A percentile compares a stretch with the other conserved stretches of the same genome.
These are phyloP conservation scores for Vigna angularis DNA, from an alignment of 306 rosid species.

Conservation along the genomic window DNA sequence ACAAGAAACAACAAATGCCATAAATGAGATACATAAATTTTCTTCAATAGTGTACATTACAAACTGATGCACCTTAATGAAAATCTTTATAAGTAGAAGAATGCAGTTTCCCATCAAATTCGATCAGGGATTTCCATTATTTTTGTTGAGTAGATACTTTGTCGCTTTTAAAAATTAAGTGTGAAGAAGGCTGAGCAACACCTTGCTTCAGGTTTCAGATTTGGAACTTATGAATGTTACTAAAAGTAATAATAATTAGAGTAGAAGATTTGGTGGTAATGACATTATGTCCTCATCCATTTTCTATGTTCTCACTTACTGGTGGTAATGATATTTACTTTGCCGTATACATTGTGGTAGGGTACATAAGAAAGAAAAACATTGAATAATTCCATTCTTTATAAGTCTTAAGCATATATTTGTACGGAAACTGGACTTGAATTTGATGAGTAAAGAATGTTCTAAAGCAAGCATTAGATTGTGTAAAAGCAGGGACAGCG, in stretches of 20 bases:
- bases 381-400: neutral
- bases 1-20: too few relatives aligned
- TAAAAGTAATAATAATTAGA: neutral
- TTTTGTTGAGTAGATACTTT: slow-evolving; percentile 26
- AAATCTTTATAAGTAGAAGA: slow-evolving; percentile 5
- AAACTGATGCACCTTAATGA: slow-evolving; percentile 5
- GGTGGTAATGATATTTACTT: neutral
- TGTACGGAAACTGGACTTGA: neutral
- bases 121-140: slow-evolving; percentile 14
- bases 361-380: slow-evolving; percentile 19
- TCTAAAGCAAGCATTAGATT: slow-evolving; percentile 26
- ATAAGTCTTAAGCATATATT: neutral
- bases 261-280: slow-evolving; percentile 20
- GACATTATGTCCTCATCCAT: slow-evolving; percentile 24
- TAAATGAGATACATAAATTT: neutral
- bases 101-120: slow-evolving; percentile 26
- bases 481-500: slow-evolving; percentile 8
- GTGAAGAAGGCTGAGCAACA: slow-evolving; percentile 40
- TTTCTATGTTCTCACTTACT: slow-evolving; percentile 5
- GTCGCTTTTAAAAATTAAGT: slow-evolving; percentile 21
- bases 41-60: neutral
- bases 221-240: slow-evolving; percentile 26
- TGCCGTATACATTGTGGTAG: neutral
- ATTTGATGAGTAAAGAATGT: slow-evolving; percentile 32
- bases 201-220: slow-evolving; percentile 44